Base-by-base conservation (phyloP, 176 grass and related monocot genomes). In the Rhynchospora tenuis region DNA sequence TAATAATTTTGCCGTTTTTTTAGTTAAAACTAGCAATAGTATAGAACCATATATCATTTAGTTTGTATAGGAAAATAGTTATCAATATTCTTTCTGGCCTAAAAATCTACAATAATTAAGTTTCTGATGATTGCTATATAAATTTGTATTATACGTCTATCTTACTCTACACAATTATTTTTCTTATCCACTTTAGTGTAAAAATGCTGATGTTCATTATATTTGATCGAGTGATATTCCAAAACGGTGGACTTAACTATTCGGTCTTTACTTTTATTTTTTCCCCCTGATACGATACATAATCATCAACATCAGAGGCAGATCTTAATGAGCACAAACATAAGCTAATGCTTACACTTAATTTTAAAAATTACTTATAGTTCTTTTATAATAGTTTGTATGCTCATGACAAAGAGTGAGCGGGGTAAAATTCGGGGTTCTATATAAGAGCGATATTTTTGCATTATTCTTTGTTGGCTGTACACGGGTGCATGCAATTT, bases 401-500 rank as follows among this genome's bases (percentile, higher is more conserved):
- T 38, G 1, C 33, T 38, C 33, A 38, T 44, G n/a, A 42, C 28
- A 13, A 17, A 71, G 23, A 15, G 13, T 16, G 17, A 60, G 58
- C 17, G 5, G n/a, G n/a, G n/a, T 9, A 60, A 60, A 60, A n/a
- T 60, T 58, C 16, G 60, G 60, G 3, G 3, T 27, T 65, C 24
- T n/a, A n/a, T n/a, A 14, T 33, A 66, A 33, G 63, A 50, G 44
- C 17, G 12, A 6, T 19, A 11, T 56, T 38, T 45, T 42, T 42
- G 42, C 4, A 9, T 48, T n/a, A 13, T 48, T 23, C 3, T n/a
- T n/a, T 73, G n/a, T 73, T 46, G 38, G n/a, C 3, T 48, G 44
- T 48, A 19, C 69, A 73, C 69, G 43, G 69, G 43, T 48, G 69
- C 43, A 48, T 73, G 48, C 27, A 84, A 69, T 68, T 19, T 69